phyloP scores from a whole-genome alignment of 2,329 filamentous ascomycete genomes.

The Cercospora zeina region DNA sequence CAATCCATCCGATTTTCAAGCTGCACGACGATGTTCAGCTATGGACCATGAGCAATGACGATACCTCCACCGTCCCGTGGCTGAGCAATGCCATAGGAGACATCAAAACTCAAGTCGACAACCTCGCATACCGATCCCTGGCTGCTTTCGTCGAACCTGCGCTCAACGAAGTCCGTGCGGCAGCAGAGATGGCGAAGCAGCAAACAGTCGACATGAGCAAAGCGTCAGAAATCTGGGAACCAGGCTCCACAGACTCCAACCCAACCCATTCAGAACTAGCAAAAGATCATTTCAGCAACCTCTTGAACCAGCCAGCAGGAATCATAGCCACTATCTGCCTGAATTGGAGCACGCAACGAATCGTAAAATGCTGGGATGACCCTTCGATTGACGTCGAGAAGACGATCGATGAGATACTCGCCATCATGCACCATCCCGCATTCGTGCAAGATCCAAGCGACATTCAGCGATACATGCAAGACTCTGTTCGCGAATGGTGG shows the following conservation, averaged over 20 bases:
- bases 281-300: conserved; percentile 83
- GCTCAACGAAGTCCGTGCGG: conserved; percentile 76
- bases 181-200: conserved; percentile 70
- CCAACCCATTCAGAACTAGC: conserved; percentile 81
- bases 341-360: conserved; percentile 4
- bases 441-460: neutral
- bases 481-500: conserved; percentile 4
- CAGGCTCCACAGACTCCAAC: conserved; percentile 73
- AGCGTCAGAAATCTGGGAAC: conserved; percentile 36
- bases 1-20: conserved; percentile 83
- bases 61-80: conserved; percentile 6
- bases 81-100: conserved; percentile 13
- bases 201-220: conserved; percentile 6
- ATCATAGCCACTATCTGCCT: neutral
- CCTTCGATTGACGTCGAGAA: neutral
- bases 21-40: conserved; percentile 83
- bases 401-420: neutral
- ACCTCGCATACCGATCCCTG: conserved; percentile 11
- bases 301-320: conserved; percentile 82
- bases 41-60: conserved; percentile 8
- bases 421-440: neutral
- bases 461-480: conserved; percentile 4
- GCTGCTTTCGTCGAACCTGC: conserved; percentile 72
- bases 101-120: conserved; percentile 9
- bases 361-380: conserved; percentile 8